Evolutionary conservation across 1,284 basidiomycete genomes (phyloP), one percentile per base, ranked within the genome.

Genomic region (Quambalaria eucalypti): DNA sequence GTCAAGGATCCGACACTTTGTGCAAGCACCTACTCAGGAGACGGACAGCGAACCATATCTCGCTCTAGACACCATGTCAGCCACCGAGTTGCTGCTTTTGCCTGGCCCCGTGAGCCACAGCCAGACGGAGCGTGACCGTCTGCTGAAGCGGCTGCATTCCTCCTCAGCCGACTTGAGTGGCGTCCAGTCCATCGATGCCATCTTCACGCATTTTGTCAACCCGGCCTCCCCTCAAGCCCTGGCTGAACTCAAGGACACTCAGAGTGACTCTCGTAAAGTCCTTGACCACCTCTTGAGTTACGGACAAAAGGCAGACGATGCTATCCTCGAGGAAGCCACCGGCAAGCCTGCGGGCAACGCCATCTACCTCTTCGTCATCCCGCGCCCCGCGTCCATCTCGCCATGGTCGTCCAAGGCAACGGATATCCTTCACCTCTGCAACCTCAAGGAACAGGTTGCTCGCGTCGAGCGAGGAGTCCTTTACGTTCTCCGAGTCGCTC

Each of bases 331-430:
- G 77, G 19, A 76, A 76, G 21, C 69, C 86, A 33, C 64, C 76
- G 28, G 64, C 71, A 19, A 67, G 73, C 39, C 60, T 64, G 16
- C 19, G 30, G 0, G 16, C 53, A 51, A 8, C 29, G 26, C 33
- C 40, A 52, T 33, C 31, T 19, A 38, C 31, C 65, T 73, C 50
- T 74, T 69, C 46, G 71, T 74, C 19, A 55, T 59, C 14, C 73
- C 73, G 1, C 64, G 73, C 14, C 55, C 65, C 1, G 71, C 71
- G 31, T 69, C 87, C 30, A 85, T 90, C 73, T 88, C 87, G 21
- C 88, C 93, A 1, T 97, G 93, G 93, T 95, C 91, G 7, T 91
- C 88, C 78, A 97, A 97, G 78, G 93, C 93, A 2, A 95, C 92
- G 1, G 91, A 97, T 73, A 97, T 97, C 58, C 79, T 67, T 28